Percentiles rank a stretch among this genome's conserved stretches.
Evolutionary conservation across 495 filamentous ascomycete genomes (phyloP).

Genomic region (Chaetomium tenue): DNA sequence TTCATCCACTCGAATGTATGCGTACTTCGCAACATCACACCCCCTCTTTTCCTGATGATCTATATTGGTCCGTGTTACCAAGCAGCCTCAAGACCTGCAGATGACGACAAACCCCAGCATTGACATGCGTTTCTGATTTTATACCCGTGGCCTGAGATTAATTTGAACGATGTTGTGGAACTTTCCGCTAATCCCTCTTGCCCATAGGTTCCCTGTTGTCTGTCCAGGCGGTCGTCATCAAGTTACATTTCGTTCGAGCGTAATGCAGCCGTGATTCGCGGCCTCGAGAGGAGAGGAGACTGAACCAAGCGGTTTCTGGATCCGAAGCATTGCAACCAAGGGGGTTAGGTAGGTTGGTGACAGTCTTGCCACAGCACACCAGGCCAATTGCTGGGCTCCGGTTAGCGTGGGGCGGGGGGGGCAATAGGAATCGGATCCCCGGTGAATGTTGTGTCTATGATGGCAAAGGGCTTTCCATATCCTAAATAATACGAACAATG

Average conservation of each 20-base stretch:
- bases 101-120: conserved; percentile 78
- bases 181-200: conserved; percentile 16
- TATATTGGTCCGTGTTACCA: conserved; percentile 98
- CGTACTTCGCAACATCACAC: neutral
- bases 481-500: too few species aligned
- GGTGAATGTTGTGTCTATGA: too few species aligned
- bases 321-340: neutral
- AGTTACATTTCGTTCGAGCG: neutral
- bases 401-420: too few species aligned
- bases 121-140: conserved; percentile 77
- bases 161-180: conserved; percentile 2
- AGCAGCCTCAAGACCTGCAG: conserved; percentile 95
- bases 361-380: neutral
- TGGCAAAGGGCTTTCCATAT: too few species aligned
- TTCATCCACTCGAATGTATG: conserved; percentile 21
- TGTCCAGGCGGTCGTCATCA: neutral
- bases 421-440: too few species aligned
- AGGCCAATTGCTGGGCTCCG: neutral
- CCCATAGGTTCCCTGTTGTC: neutral
- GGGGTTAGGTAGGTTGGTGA: neutral
- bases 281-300: neutral
- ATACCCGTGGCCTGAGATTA: neutral
- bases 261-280: neutral
- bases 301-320: neutral
- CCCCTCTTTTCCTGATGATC: conserved; percentile 68